These are phyloP conservation scores for Cystofilobasidium macerans DNA, from an alignment of 768 basidiomycete species.

Conservation along the genomic window DNA sequence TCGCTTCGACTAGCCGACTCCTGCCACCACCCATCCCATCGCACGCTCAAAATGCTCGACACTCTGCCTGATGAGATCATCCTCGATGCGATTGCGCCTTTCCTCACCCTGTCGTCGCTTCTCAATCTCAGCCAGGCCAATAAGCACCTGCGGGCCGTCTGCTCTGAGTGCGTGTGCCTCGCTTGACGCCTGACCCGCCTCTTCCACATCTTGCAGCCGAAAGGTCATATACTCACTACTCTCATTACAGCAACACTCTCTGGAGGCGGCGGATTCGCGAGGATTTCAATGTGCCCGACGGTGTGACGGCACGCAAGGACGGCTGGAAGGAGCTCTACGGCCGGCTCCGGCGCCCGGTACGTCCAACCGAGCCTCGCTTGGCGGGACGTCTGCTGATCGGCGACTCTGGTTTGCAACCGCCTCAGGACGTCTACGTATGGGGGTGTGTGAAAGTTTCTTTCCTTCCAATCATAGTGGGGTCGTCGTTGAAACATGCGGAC, in stretches of 20 bases:
- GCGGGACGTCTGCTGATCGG: too few relatives aligned
- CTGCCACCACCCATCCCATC: not conserved
- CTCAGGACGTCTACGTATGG: slow-evolving; percentile 13
- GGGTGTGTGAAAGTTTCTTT: not conserved
- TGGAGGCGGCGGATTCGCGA: slow-evolving; percentile 1
- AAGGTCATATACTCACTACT: not conserved
- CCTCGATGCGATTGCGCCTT: slow-evolving; percentile 8
- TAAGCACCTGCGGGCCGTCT: not conserved
- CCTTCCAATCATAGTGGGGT: not conserved
- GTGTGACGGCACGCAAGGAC: slow-evolving; percentile 9
- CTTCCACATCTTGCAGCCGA: not conserved
- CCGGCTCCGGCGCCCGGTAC: slow-evolving; percentile 7
- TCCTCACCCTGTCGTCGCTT: not conserved
- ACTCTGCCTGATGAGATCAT: slow-evolving; percentile 17
- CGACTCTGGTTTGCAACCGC: too few relatives aligned
- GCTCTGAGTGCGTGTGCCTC: slow-evolving; percentile 9
- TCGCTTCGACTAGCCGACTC: too few relatives aligned
- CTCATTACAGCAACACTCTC: slow-evolving; percentile 4
- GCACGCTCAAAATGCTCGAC: not conserved
- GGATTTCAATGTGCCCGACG: slow-evolving; percentile 18
- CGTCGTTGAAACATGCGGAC: not conserved
- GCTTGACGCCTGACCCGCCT: not conserved
- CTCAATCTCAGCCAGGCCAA: slow-evolving; percentile 7
- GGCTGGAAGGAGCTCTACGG: slow-evolving; percentile 23
- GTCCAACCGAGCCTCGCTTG: not conserved